phyloP scores from a whole-genome alignment of 2,329 filamentous ascomycete species.

The Aspergillus niger region DNA sequence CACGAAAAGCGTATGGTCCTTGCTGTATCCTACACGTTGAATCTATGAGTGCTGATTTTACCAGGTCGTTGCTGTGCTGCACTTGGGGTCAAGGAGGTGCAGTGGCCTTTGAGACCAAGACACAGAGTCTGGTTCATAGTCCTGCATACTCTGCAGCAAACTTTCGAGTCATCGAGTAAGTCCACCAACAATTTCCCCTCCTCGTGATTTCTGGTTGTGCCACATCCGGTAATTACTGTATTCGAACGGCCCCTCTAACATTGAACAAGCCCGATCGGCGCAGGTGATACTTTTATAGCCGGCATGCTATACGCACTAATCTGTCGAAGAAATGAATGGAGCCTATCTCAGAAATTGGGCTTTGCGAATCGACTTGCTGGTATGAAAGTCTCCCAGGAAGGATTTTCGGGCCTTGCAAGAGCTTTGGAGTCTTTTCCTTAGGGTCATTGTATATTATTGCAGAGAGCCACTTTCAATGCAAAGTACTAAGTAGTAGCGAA shows the following conservation, averaged over 20 bases:
- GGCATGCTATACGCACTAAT: constrained; percentile 67
- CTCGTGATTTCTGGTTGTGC: too few relatives aligned
- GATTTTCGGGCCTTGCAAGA: constrained; percentile 58
- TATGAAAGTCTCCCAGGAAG: constrained; percentile 67
- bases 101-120: constrained; percentile 45
- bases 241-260: constrained; percentile 13
- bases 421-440: constrained; percentile 17
- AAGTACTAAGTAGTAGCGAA: too few relatives aligned
- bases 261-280: constrained; percentile 64
- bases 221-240: too few relatives aligned
- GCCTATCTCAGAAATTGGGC: constrained; percentile 50
- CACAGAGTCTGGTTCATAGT: constrained; percentile 41
- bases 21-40: not conserved
- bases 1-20: constrained; percentile 49
- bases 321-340: constrained; percentile 54
- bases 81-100: constrained; percentile 63
- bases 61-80: constrained; percentile 55
- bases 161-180: constrained; percentile 62
- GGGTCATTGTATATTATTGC: not conserved
- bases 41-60: not conserved
- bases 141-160: constrained; percentile 46
- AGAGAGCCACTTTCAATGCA: too few relatives aligned
- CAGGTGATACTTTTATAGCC: constrained; percentile 75
- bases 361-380: constrained; percentile 70
- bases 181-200: constrained; percentile 17